A percentile compares a stretch with the other conserved stretches of the same genome.
These are phyloP conservation scores for Ustilago lituana DNA, from an alignment of 1,284 basidiomycete species.

Conservation along the genomic window DNA sequence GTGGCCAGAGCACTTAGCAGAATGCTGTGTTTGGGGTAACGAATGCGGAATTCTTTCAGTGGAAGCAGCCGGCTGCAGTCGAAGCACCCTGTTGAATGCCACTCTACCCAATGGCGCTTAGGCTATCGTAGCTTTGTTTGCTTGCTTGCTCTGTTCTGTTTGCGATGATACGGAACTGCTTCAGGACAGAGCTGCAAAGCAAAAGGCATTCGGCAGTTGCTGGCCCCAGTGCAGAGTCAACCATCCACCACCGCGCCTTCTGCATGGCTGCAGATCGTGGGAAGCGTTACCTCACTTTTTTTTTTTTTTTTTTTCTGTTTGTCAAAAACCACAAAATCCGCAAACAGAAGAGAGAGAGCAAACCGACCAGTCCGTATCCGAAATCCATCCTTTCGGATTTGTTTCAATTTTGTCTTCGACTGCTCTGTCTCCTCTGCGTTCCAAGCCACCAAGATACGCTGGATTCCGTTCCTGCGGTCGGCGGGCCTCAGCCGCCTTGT, in stretches of 20 bases:
- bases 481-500: neutral
- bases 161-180: no score
- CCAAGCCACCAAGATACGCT: neutral
- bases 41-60: neutral
- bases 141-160: no score
- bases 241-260: constrained; percentile 5
- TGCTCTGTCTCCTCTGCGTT: constrained; percentile 5
- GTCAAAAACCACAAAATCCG: neutral
- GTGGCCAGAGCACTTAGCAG: neutral
- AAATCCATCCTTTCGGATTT: constrained; percentile 3
- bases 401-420: neutral
- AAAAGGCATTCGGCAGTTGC: no score
- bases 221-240: neutral
- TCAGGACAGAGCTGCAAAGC: no score
- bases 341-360: no score
- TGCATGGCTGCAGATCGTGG: constrained; percentile 15
- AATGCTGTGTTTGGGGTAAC: neutral
- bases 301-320: neutral
- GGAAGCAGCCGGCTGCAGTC: no score
- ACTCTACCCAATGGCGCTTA: constrained; percentile 2
- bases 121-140: neutral
- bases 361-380: neutral
- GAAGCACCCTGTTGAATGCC: constrained; percentile 15
- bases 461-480: neutral
- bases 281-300: constrained; percentile 20